Evolutionary conservation across 225 moss, liverwort and hornwort species (phyloP), one percentile per base, ranked within the genome.

Genomic region (Physcomitrellopsis africana): DNA sequence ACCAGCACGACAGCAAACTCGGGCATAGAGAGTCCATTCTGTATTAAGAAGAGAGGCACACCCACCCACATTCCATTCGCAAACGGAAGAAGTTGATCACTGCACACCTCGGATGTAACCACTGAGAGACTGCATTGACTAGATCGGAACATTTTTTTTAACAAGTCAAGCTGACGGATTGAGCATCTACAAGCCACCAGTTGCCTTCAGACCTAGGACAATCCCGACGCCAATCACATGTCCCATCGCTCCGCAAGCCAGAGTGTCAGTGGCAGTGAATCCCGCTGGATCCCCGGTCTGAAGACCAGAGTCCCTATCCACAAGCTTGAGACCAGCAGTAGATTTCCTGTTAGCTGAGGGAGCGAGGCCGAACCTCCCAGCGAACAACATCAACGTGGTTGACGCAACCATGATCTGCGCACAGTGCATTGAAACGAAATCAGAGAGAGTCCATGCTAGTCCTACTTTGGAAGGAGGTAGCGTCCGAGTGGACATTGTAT

Each of bases 251-350:
- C 90, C 90, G 63, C 51, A 89, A 22, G 92, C 92, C 63, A 90
- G 78, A 41, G 92, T 92, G 32, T 92, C 92, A n/a, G 92, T 85
- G 27, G 77, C 60, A 29, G 92, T 90, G 80, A 92, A 92, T 23
- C 90, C 90, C 3, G 90, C 92, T 23, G 92, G 92, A 78, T 92
- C 92, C 22, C 86, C 92, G 5, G 90, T 90, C 86, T 92, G 92
- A 14, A 92, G 81, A 62, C 90, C 92, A 47, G 92, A 90, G 26
- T 86, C 87, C 62, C 88, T 85, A 58, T 92, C 88, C 10, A 92
- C 90, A 29, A 92, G 90, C 81, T 90, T 88, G 61, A 89, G 74
- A 14, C 92, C 90, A 20, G 92, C 65, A 18, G 84, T 77, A 5
- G 90, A 70, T 76, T 88, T 90, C 85, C 88, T 88, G 75, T 90